Conservation (phyloP, 176 grass and related monocot genomes). For the Carex kokanica region DNA sequence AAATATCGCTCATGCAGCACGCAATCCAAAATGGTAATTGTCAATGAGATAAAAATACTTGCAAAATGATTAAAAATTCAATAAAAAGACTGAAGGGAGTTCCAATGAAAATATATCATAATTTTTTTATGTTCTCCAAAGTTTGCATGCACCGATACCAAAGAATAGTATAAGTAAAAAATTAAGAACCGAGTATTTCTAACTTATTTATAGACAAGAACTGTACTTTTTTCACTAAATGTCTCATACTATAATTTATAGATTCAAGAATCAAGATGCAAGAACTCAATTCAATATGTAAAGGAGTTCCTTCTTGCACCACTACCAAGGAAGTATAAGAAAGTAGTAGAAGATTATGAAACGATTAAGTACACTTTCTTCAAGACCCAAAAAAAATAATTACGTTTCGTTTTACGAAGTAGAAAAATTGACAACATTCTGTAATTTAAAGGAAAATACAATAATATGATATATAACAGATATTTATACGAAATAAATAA, state of each 20-base stretch:
- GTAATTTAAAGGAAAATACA: neutral
- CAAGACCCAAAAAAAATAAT: neutral
- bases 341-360: slow-evolving; percentile 21
- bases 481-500: neutral
- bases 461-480: neutral
- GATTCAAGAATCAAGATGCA: slow-evolving; percentile 1
- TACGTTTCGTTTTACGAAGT: neutral
- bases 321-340: slow-evolving; percentile 45
- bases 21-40: neutral
- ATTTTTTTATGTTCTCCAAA: neutral
- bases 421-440: neutral
- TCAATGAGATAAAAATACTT: neutral
- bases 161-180: slow-evolving; percentile 9
- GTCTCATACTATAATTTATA: slow-evolving; percentile 1
- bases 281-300: slow-evolving; percentile 23
- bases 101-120: neutral
- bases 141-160: neutral
- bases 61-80: neutral
- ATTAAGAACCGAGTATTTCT: neutral
- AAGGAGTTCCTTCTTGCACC: slow-evolving; percentile 28
- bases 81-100: neutral
- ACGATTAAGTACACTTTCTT: slow-evolving; percentile 3
- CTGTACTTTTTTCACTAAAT: slow-evolving; percentile 12
- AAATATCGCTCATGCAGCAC: neutral
- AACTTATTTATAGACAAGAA: neutral